Evolutionary conservation across 2,329 filamentous ascomycete genomes (phyloP).

Genomic region (Phoma sp.): DNA sequence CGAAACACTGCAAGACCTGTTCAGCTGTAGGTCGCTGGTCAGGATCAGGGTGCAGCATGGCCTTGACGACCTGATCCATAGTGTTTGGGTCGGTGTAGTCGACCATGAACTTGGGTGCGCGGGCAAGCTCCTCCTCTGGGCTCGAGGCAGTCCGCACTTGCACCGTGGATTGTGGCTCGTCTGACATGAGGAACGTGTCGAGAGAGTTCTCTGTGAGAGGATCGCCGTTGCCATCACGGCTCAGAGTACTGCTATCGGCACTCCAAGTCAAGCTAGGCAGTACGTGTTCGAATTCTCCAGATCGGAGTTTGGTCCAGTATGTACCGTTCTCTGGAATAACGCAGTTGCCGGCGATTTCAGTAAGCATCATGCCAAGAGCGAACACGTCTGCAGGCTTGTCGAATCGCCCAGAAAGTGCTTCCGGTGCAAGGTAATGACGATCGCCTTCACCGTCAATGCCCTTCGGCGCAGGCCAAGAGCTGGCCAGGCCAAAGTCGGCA

Average conservation of each 20-base stretch:
- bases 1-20: constrained; percentile 73
- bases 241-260: constrained; percentile 67
- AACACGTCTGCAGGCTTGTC: constrained; percentile 95
- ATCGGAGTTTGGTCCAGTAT: constrained; percentile 87
- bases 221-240: constrained; percentile 69
- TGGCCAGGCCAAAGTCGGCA: constrained; percentile 84
- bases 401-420: constrained; percentile 83
- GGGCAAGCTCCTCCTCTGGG: constrained; percentile 60
- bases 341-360: constrained; percentile 94
- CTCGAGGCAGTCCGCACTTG: constrained; percentile 31
- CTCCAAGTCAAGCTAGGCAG: constrained; percentile 86
- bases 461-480: constrained; percentile 74
- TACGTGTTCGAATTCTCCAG: constrained; percentile 82
- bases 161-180: constrained; percentile 49
- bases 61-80: constrained; percentile 81
- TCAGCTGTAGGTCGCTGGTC: constrained; percentile 73
- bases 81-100: constrained; percentile 73
- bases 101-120: constrained; percentile 89
- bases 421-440: constrained; percentile 92
- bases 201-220: constrained; percentile 34
- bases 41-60: constrained; percentile 84
- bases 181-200: constrained; percentile 40
- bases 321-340: constrained; percentile 90
- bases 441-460: constrained; percentile 91
- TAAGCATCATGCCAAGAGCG: constrained; percentile 89